phyloP scores from a whole-genome alignment of 2,329 filamentous ascomycete species.

The Trichoderma sp. region DNA sequence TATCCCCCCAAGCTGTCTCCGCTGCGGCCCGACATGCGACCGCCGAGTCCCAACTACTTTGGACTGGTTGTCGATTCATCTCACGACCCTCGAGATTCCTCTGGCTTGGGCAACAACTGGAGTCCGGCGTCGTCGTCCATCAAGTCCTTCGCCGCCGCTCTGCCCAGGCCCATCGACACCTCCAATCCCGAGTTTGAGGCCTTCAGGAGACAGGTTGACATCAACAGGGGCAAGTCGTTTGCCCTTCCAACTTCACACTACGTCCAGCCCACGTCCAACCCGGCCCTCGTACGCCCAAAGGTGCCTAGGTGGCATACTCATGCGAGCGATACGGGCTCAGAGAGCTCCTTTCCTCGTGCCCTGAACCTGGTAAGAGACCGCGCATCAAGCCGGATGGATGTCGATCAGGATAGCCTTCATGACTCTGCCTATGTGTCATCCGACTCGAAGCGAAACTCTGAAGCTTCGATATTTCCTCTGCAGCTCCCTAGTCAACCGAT shows the following conservation, averaged over 20 bases:
- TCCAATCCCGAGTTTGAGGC: conserved; percentile 80
- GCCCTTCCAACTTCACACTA: conserved; percentile 49
- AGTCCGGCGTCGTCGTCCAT: conserved; percentile 68
- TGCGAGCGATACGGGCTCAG: conserved; percentile 42
- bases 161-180: conserved; percentile 65
- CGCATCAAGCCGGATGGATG: conserved; percentile 38
- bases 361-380: conserved; percentile 24
- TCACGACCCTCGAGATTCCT: conserved; percentile 62
- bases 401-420: conserved; percentile 44
- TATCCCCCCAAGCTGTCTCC: conserved; percentile 52
- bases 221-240: conserved; percentile 48
- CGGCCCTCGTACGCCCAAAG: conserved; percentile 39
- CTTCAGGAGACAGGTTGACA: conserved; percentile 70
- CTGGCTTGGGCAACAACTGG: conserved; percentile 68
- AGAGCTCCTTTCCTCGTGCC: conserved; percentile 31
- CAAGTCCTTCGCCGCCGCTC: conserved; percentile 63
- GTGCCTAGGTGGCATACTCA: conserved; percentile 49
- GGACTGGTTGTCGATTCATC: conserved; percentile 65
- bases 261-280: conserved; percentile 33
- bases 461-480: conserved; percentile 43
- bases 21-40: conserved; percentile 38
- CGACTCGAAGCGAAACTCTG: conserved; percentile 53
- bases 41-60: conserved; percentile 82
- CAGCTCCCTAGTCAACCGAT: conserved; percentile 43
- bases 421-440: conserved; percentile 55